Percentiles rank a stretch among this genome's conserved stretches.
Evolutionary conservation across 1,139 yeast species (phyloP).

Genomic region (Taphrina populina): DNA sequence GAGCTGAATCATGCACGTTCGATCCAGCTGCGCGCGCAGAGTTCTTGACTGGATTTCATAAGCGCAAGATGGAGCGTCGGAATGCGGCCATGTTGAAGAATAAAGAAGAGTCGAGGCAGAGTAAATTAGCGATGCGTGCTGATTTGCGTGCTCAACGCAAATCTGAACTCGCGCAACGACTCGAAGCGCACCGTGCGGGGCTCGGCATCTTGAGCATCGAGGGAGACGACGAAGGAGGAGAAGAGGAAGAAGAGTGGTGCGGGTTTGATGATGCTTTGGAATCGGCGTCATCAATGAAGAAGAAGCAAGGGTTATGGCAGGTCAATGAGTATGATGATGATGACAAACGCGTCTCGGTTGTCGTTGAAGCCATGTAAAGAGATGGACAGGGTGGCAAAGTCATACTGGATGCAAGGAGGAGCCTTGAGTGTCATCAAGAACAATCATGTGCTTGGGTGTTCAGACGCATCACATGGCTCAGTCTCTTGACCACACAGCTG

Average conservation of each 20-base stretch:
- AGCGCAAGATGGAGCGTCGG: slow-evolving; percentile 82
- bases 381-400: too few species aligned
- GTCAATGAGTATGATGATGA: slow-evolving; percentile 35
- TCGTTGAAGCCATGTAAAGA: slow-evolving; percentile 18
- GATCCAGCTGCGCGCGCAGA: slow-evolving; percentile 47
- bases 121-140: slow-evolving; percentile 71
- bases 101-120: slow-evolving; percentile 72
- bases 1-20: slow-evolving; percentile 29
- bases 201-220: slow-evolving; percentile 40
- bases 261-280: slow-evolving; percentile 41
- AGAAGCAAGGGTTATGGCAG: slow-evolving; percentile 10
- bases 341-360: slow-evolving; percentile 33
- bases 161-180: slow-evolving; percentile 60
- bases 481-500: too few species aligned
- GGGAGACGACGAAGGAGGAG: slow-evolving; percentile 41
- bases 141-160: slow-evolving; percentile 65
- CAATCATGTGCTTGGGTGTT: too few species aligned
- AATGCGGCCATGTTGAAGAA: slow-evolving; percentile 75
- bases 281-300: neutral
- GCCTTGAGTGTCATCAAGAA: too few species aligned
- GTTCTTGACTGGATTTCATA: slow-evolving; percentile 91
- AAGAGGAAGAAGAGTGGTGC: slow-evolving; percentile 44
- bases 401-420: too few species aligned
- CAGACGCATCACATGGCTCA: too few species aligned
- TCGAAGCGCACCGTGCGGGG: slow-evolving; percentile 53